A percentile compares a stretch with the other conserved stretches of the same genome.
These are phyloP conservation scores for Fusarium brachygibbosum DNA, from an alignment of 2,329 filamentous ascomycete genomes.

Conservation along the genomic window DNA sequence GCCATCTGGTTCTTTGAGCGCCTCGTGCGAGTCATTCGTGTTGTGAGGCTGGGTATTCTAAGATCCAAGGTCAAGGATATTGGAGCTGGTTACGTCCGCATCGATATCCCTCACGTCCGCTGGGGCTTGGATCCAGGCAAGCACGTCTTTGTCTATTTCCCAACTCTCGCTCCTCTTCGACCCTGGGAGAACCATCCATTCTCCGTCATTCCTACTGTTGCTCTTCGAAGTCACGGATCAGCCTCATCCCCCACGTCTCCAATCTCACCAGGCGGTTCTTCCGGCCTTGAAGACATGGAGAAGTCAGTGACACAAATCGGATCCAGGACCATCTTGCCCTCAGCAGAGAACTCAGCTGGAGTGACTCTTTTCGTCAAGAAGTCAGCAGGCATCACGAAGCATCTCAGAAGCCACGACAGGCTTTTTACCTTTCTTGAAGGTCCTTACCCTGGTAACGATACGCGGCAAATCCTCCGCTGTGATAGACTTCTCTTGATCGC, in stretches of 20 bases:
- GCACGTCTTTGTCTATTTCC: slow-evolving; percentile 23
- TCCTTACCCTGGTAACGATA: slow-evolving; percentile 1
- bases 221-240: background rate
- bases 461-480: slow-evolving; percentile 7
- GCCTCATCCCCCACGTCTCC: background rate
- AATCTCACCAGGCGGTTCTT: background rate
- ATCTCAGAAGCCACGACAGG: slow-evolving; percentile 13
- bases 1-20: slow-evolving; percentile 52
- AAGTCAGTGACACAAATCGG: slow-evolving; percentile 6
- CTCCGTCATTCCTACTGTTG: slow-evolving; percentile 19
- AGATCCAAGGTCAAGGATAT: slow-evolving; percentile 24
- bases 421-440: slow-evolving; percentile 18
- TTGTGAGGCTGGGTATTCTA: slow-evolving; percentile 44
- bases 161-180: slow-evolving; percentile 5
- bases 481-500: slow-evolving; percentile 23
- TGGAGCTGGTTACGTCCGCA: slow-evolving; percentile 12
- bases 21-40: slow-evolving; percentile 43
- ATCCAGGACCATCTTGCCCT: background rate
- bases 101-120: background rate
- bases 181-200: slow-evolving; percentile 28
- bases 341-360: slow-evolving; percentile 13
- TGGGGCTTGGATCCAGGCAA: slow-evolving; percentile 25
- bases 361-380: slow-evolving; percentile 20
- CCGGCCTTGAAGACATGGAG: slow-evolving; percentile 3
- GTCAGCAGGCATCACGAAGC: slow-evolving; percentile 12